Base-by-base conservation (phyloP, 768 basidiomycete species). In the Collybia mongolica region DNA sequence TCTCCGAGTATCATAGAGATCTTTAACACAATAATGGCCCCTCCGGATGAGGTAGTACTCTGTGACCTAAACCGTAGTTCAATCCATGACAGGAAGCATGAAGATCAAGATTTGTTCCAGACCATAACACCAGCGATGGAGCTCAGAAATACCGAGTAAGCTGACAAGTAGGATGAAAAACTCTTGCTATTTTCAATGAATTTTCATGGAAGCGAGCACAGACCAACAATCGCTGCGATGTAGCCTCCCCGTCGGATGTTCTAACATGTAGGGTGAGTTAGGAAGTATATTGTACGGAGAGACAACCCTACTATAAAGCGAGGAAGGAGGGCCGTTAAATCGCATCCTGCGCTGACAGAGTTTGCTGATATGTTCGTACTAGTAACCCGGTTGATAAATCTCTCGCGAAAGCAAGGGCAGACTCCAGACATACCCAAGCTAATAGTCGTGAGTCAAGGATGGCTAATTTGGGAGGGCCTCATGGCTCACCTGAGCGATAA, bases 171-270 rank as follows among this genome's bases (percentile, higher is more conserved):
- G 26, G 86, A 86, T 3, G 87, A 85, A 67, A 92, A 92, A 53
- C 72, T 77, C 61, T 84, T 90, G 66, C 83, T 86, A 53, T 73
- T 81, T 64, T 84, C 82, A 56, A 89, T 73, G 29, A 90, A 69
- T 58, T 87, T 86, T 88, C 88, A 90, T 1, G 86, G 88, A 32
- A 83, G 78, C 73, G 89, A 89, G 65, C 74, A 80, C 26, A 91
- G 60, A 4, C 90, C 90, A 36, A 90, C 83, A 41, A 86, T 73
- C 6, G 88, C 89, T n/a, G 84, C 86, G 41, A 93, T 69, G 67
- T 87, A 94, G 14, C 90, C 90, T 23, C 92, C 90, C 17, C 90
- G 80, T 18, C 90, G 83, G 62, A 93, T 92, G 61, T 88, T 91
- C 83, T 86, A 46, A 37, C 6, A 39, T 28, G 11, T 23, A 38